These are phyloP conservation scores for Kwoniella mangroviensis DNA, from an alignment of 768 basidiomycete species.

Conservation along the genomic window DNA sequence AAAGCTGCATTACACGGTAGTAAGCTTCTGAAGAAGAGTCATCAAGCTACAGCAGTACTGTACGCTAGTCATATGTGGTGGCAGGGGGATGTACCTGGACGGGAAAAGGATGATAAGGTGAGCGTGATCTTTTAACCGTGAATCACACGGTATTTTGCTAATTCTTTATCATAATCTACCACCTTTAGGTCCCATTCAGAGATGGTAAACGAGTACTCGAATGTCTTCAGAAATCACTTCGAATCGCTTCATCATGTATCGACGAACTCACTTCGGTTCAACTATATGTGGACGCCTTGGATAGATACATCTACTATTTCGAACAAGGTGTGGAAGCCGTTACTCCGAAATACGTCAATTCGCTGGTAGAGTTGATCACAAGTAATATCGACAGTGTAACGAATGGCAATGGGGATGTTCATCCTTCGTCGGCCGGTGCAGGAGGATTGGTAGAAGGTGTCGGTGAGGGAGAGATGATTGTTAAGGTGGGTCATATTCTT, in stretches of 20 bases:
- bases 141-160: neutral
- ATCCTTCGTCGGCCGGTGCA: constrained; percentile 61
- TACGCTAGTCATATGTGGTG: constrained; percentile 98
- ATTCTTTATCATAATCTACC: neutral
- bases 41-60: constrained; percentile 92
- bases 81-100: constrained; percentile 70
- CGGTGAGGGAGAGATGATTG: constrained; percentile 89
- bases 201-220: constrained; percentile 98
- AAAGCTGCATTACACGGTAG: constrained; percentile 98
- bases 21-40: constrained; percentile 95
- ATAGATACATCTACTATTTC: constrained; percentile 94
- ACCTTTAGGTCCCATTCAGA: constrained; percentile 60
- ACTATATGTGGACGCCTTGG: constrained; percentile 92
- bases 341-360: constrained; percentile 94
- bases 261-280: constrained; percentile 97
- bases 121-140: neutral
- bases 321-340: constrained; percentile 92
- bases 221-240: constrained; percentile 93
- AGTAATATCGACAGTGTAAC: constrained; percentile 86
- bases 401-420: constrained; percentile 71
- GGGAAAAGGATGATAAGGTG: constrained; percentile 64
- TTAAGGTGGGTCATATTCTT: constrained; percentile 41
- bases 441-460: constrained; percentile 90
- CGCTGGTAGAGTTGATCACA: constrained; percentile 92
- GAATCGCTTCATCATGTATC: constrained; percentile 93